A percentile compares a stretch with the other conserved stretches of the same genome.
Conservation (phyloP, 1,284 basidiomycete species). For the Anthracocystis walkeri region DNA sequence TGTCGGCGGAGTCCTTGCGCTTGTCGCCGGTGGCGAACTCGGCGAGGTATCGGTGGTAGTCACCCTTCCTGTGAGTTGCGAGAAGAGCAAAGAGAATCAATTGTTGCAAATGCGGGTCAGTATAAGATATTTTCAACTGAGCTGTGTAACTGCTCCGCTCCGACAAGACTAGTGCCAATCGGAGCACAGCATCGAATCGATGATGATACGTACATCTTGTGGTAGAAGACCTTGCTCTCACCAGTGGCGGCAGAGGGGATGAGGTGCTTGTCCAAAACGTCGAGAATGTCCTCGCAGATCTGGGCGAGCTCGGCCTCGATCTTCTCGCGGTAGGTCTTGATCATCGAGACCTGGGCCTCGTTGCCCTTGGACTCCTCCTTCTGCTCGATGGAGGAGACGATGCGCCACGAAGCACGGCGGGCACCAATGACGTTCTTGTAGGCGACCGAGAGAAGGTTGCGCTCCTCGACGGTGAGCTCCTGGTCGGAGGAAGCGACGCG, state of each 20-base stretch:
- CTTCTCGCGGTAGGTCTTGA: constrained; percentile 97
- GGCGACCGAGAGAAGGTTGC: constrained; percentile 96
- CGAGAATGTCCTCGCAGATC: constrained; percentile 99
- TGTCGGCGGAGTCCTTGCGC: constrained; percentile 97
- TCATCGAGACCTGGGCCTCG: constrained; percentile 96
- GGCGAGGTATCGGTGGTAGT: constrained; percentile 99
- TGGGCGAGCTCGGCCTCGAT: constrained; percentile 97
- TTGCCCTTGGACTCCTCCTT: constrained; percentile 99
- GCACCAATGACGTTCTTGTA: constrained; percentile 99
- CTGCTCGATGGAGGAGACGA: constrained; percentile 99
- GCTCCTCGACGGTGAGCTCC: constrained; percentile 97
- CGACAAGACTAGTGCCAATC: no score
- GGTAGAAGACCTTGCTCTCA: constrained; percentile 99
- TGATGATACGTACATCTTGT: constrained; percentile 86
- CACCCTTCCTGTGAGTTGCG: constrained; percentile 86
- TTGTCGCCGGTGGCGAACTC: constrained; percentile 99
- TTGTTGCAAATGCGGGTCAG: constrained; percentile 3
- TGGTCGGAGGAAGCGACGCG: constrained; percentile 69
- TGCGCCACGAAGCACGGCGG: constrained; percentile 97
- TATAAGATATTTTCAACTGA: not conserved
- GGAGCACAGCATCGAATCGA: not conserved
- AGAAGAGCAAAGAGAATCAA: not conserved
- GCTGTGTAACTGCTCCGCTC: not conserved
- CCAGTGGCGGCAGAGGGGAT: constrained; percentile 97
- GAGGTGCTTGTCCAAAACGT: constrained; percentile 98